Conservation (phyloP, 2,329 filamentous ascomycete species). For the Colletotrichum chlorophyti region DNA sequence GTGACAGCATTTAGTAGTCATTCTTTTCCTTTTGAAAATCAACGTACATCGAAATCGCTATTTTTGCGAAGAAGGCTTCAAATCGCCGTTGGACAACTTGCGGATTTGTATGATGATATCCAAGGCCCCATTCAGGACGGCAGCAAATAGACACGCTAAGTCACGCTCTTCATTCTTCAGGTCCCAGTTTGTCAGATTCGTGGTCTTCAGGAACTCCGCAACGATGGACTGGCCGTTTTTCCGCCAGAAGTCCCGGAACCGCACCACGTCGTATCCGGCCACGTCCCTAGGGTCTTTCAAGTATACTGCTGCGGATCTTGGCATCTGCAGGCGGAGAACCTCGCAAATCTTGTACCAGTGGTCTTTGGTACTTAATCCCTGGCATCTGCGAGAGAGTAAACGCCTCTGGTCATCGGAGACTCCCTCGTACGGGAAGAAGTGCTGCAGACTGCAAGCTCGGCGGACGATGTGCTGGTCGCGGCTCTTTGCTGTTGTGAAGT, state of each 20-base stretch:
- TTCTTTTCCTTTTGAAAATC: no score
- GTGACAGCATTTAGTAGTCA: no score
- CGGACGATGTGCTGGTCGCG: not conserved
- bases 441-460: not conserved
- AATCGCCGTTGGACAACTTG: no score
- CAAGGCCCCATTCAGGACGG: not conserved
- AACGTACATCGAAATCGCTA: not conserved
- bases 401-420: constrained; percentile 1
- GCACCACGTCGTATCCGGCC: not conserved
- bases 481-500: not conserved
- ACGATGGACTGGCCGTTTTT: not conserved
- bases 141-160: not conserved
- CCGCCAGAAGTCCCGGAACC: constrained; percentile 1
- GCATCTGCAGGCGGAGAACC: not conserved
- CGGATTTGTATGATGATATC: not conserved
- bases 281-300: not conserved
- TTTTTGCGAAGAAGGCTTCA: not conserved
- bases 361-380: not conserved
- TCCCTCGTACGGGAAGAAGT: not conserved
- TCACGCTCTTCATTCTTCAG: not conserved
- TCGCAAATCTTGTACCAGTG: constrained; percentile 6
- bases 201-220: not conserved
- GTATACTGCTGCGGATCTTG: not conserved
- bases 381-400: not conserved
- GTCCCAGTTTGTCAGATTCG: not conserved